These are phyloP conservation scores for Talaromyces trachyspermus DNA, from an alignment of 495 filamentous ascomycete genomes.

Conservation along the genomic window DNA sequence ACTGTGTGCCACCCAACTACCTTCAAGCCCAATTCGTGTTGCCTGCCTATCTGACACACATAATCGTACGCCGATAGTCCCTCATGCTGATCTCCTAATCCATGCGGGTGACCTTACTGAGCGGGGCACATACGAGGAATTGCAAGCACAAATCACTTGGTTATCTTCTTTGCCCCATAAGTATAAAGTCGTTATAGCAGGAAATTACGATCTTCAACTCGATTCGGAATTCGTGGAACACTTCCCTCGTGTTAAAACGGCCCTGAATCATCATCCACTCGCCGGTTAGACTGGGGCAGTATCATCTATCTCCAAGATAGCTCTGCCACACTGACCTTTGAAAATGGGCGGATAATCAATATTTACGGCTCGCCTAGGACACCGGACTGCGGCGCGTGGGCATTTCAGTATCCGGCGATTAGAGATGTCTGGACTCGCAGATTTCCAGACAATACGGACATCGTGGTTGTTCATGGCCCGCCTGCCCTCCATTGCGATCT, in stretches of 20 bases:
- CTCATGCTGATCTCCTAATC: conserved; percentile 64
- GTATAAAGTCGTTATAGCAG: conserved; percentile 63
- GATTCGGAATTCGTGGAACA: conserved; percentile 30
- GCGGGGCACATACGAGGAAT: conserved; percentile 46
- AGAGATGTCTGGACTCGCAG: too few species aligned
- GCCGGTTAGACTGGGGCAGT: conserved; percentile 31
- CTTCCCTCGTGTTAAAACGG: conserved; percentile 9
- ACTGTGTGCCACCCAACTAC: too few species aligned
- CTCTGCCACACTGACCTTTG: conserved; percentile 36
- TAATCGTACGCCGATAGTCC: conserved; percentile 47
- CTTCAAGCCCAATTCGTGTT: too few species aligned
- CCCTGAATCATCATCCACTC: conserved; percentile 9
- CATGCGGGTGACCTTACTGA: conserved; percentile 70
- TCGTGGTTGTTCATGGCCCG: too few species aligned
- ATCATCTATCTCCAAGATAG: conserved; percentile 45
- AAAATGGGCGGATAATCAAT: conserved; percentile 38
- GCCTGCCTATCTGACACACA: conserved; percentile 77
- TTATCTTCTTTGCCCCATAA: conserved; percentile 50
- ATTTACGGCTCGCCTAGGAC: conserved; percentile 49
- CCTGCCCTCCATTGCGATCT: too few species aligned
- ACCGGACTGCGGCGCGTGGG: conserved; percentile 38
- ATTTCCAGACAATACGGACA: too few species aligned
- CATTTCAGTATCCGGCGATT: conserved; percentile 53
- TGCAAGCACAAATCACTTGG: conserved; percentile 62
- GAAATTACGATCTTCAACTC: conserved; percentile 66